Evolutionary conservation across 148 eudicot genomes (phyloP), one percentile per base, ranked within the genome.

Genomic region (Simmondsia chinensis): DNA sequence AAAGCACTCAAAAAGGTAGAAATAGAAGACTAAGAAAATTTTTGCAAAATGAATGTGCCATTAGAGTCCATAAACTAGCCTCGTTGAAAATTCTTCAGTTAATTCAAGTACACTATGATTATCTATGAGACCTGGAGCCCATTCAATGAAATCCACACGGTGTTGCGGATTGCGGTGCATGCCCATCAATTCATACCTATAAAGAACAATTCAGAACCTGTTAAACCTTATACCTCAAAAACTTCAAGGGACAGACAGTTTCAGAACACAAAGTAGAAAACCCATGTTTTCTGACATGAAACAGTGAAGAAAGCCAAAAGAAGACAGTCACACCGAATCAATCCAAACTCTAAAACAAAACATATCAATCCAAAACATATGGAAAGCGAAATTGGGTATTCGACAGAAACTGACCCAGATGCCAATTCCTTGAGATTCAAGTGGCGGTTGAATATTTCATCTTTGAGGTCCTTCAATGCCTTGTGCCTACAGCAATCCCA

Each of bases 91-190:
- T n/a, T n/a, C n/a, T n/a, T n/a, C 6, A 33, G 3, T 33, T 23
- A 8, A 24, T 14, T 27, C 16, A 20, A 31, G 0, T 3, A 41
- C 24, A 26, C 21, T 14, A n/a, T 12, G 15, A 1, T 39, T 17
- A 22, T 29, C 63, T 42, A 42, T 24, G 47, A 49, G 57, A 89
- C 99, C 97, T 82, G 97, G 97, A 66, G 97, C 95, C 97, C 97
- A 91, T 45, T 91, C 97, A 88, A 91, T 65, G 68, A 47, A 91
- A 71, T 91, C 97, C 39, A 72, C 88, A 39, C 99, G 82, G 43
- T 85, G 95, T 37, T 91, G 99, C 38, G 74, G 71, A 37, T 76
- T 58, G 29, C 99, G 82, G 39, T 82, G 95, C 64, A 85, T 60
- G 21, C 99, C 99, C 64, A 91, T 38, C 34, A 91, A 30, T 33